Evolutionary conservation across 176 grass and related monocot genomes (phyloP).

Genomic region (Rhynchospora pubera): DNA sequence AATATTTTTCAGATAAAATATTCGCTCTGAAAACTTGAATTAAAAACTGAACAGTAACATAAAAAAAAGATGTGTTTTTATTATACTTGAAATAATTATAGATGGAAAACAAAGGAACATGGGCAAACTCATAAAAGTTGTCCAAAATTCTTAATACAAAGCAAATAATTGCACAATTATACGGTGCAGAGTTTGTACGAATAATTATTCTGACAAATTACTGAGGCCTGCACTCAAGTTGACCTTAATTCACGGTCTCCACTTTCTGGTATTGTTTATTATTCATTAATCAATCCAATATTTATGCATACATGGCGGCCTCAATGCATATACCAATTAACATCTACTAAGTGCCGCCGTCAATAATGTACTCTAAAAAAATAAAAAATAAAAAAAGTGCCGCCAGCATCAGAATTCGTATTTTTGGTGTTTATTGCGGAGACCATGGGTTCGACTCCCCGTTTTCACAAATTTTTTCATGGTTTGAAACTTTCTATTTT

Average conservation of each 20-base stretch:
- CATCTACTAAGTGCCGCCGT: not conserved
- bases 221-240: not conserved
- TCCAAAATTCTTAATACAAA: not conserved
- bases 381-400: no score
- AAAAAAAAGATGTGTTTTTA: not conserved
- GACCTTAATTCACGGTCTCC: not conserved
- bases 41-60: not conserved
- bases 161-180: not conserved
- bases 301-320: conserved; percentile 12
- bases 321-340: not conserved
- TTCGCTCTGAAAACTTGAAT: not conserved
- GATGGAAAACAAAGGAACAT: not conserved
- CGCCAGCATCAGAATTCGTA: not conserved
- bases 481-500: no score
- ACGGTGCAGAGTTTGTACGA: not conserved
- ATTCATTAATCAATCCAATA: not conserved
- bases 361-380: no score
- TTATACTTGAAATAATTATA: not conserved
- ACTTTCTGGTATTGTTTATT: not conserved
- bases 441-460: no score
- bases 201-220: not conserved
- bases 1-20: not conserved
- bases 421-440: no score
- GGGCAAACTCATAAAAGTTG: no score
- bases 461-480: no score